Base-by-base conservation (phyloP, 306 rosid genomes). In the Canavalia ensiformis region DNA sequence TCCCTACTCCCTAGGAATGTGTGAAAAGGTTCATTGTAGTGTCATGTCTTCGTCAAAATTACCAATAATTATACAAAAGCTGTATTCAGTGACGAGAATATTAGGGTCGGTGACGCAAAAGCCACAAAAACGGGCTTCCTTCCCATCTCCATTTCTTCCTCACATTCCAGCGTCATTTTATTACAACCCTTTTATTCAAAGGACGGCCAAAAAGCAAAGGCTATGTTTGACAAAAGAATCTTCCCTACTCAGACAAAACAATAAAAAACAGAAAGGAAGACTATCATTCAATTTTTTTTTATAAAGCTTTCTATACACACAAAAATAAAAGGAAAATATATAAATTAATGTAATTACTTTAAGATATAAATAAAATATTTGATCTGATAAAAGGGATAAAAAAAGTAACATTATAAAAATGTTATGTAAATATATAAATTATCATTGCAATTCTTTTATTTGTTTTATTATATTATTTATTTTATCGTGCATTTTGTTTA, bases 61-160 rank as follows among this genome's bases (percentile, higher is more conserved):
- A 11, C 52, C 76, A 71, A 83, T 82, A 67, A 62, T 76, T 58
- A 81, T 25, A 65, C 28, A 25, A 88, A 86, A 76, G 76, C 66
- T 52, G 72, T 39, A 64, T 75, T 28, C 76, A 64, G 76, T 69
- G 76, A 77, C 55, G 49, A 66, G 75, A 75, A 63, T 13, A 9
- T 47, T 7, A 10, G 28, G 84, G 87, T 66, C 79, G 89, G 90
- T 90, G 92, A 81, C 89, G 44, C 84, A 84, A 88, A 90, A 90
- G 91, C 41, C 67, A 76, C 68, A 75, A 80, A 86, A 82, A 75
- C 55, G 87, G 50, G 37, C 39, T 55, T 42, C 7, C 64, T 18
- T 50, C 73, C 52, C 81, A 77, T 52, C 67, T 54, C 47, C 46
- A 57, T 69, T 63, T 37, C 12, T 44, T 35, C 54, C 25, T 25